Conservation (phyloP, 805 yeast genomes). For the Wickerhamiella allomyrinae region DNA sequence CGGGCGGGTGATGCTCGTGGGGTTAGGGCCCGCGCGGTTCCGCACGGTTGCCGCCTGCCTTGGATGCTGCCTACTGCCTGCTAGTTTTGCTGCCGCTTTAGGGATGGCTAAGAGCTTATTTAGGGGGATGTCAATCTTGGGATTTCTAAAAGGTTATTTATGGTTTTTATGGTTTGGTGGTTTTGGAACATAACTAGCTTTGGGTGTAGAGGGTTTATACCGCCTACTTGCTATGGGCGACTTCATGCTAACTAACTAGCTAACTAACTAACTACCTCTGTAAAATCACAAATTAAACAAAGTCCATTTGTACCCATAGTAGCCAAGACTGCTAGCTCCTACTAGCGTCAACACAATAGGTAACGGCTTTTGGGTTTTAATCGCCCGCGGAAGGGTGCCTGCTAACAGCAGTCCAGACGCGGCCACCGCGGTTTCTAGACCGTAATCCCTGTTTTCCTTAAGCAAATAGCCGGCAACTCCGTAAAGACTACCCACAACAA, state of each 20-base stretch:
- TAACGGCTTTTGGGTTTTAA: conserved; percentile 54
- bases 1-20: not conserved
- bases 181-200: too few species aligned
- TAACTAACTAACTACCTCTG: too few species aligned
- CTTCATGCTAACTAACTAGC: too few species aligned
- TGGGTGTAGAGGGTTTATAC: too few species aligned
- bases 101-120: too few species aligned
- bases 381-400: conserved; percentile 62
- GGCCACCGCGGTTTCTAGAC: conserved; percentile 66
- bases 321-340: conserved; percentile 50
- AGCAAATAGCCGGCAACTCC: conserved; percentile 45
- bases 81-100: too few species aligned
- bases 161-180: too few species aligned
- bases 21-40: not conserved
- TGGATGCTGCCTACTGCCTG: too few species aligned
- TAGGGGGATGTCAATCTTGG: too few species aligned
- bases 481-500: conserved; percentile 26
- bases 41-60: too few species aligned
- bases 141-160: too few species aligned
- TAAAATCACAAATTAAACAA: conserved; percentile 39
- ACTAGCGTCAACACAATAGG: conserved; percentile 51
- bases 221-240: too few species aligned
- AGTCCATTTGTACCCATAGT: conserved; percentile 61
- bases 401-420: conserved; percentile 50
- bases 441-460: conserved; percentile 58